Evolutionary conservation across 2,329 filamentous ascomycete genomes (phyloP), one percentile per base, ranked within the genome.

Genomic region (Colletotrichum aenigma): DNA sequence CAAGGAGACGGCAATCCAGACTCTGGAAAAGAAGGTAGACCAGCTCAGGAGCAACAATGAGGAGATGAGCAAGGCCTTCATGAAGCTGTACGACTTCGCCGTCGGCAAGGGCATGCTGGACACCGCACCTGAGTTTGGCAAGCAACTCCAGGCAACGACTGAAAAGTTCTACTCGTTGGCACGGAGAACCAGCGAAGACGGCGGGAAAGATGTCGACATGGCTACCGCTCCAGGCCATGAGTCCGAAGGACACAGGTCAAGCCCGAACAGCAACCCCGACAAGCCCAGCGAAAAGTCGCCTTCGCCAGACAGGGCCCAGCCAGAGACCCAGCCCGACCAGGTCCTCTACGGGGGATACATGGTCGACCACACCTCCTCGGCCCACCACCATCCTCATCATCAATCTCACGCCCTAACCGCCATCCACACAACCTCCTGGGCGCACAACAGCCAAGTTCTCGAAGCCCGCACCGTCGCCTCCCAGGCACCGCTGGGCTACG

Each of bases 1-100:
- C 67, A 98, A 98, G 84, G 96, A 98, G 81, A 93, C 90, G 26
- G 94, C 94, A 7, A 96, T 98, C 71, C 90, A 91, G 32, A 91
- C 91, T 1, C 88, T 98, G 13, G 93, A 95, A 81, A 89, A 91
- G 70, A 90, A 93, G 76, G 94, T 96, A 30, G 87, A 92, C 70
- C 89, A 91, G 28, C 89, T 97, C n/a, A 91, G 93, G 74, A 88
- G 89, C 16, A 91, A 90, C 26, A 93, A 96, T 76, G 90, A 94
- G 71, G 91, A 94, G 79, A 95, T 97, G 92, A 93, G 91, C 84
- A 91, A 89, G 67, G 90, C 92, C 0, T 96, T 97, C 79, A 86
- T 92, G 78, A 88, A 87, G 36, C 89, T 96, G 28, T 91, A 94
- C 77, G 91, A 94, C 77, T 90, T 89, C 52, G 89, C 91, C 4